Evolutionary conservation across 345 rosid genomes (phyloP), one percentile per base, ranked within the genome.

Genomic region (Gossypium raimondii): DNA sequence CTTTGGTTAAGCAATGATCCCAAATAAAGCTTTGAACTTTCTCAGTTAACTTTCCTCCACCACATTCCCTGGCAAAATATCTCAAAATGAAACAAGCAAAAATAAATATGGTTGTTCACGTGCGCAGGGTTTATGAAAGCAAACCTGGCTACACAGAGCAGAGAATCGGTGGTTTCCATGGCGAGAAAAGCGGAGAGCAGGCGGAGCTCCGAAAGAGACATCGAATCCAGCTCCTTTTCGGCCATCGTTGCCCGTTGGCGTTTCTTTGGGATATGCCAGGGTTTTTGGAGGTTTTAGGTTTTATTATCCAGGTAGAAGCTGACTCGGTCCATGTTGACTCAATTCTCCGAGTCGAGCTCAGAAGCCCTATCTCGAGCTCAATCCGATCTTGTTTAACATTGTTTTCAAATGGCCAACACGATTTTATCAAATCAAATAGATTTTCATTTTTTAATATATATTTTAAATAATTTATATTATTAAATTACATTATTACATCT

Each of bases 131-230:
- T 34, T 25, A 17, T 41, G 56, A 22, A 45, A 41, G 45, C 22
- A 41, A 81, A 94, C 96, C 89, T 89, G 5, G 93, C 87, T 3
- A 87, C 69, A 34, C 85, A n/a, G 74, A 90, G 67, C 24, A 92
- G 74, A 20, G 81, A 73, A 24, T 85, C 85, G 13, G 87, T 52
- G 44, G 93, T 84, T 70, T 92, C 97, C 92, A 89, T 87, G 73
- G 97, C 89, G 72, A 90, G 92, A 77, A 88, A 86, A 56, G 96
- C 96, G 11, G 96, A 88, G 62, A 87, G 74, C 6, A 85, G 80
- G 75, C 85, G 84, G 67, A 92, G 89, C 3, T 78, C 59, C 27
- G 81, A 86, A 0, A 86, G 74, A 43, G 68, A 74, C 13, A 24
- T 50, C 18, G 84, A 73, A 58, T 84, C 78, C 55, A 76, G 56